phyloP scores from a whole-genome alignment of 164 flowering plant genomes.

The Protea cynaroides region DNA sequence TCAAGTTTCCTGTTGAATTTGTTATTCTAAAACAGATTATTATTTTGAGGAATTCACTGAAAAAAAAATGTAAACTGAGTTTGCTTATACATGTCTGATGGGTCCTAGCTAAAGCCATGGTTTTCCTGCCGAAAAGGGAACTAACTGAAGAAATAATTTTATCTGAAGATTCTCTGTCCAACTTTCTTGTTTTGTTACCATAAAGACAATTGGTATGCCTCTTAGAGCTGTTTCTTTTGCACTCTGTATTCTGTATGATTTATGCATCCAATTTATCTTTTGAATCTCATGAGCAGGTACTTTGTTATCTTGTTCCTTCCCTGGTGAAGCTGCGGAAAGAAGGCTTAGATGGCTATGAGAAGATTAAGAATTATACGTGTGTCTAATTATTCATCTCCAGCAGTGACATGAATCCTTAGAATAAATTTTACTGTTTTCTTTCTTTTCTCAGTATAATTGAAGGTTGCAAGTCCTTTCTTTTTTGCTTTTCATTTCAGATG shows the following conservation, averaged over 20 bases:
- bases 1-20: too few relatives aligned
- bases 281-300: constrained; percentile 47
- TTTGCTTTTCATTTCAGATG: constrained; percentile 56
- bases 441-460: constrained; percentile 6
- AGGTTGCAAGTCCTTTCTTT: constrained; percentile 6
- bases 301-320: constrained; percentile 83
- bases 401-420: constrained; percentile 56
- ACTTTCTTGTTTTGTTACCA: neutral
- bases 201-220: too few relatives aligned
- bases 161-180: neutral
- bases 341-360: constrained; percentile 95
- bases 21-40: neutral
- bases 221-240: neutral
- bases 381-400: constrained; percentile 63
- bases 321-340: constrained; percentile 96
- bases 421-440: constrained; percentile 9
- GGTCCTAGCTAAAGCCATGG: neutral
- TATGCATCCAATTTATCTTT: neutral
- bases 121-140: neutral
- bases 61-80: neutral
- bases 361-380: constrained; percentile 99
- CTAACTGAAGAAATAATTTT: too few relatives aligned
- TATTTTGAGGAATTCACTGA: neutral
- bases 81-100: neutral
- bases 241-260: neutral